These are phyloP conservation scores for Byssochlamys sp. DNA, from an alignment of 2,329 filamentous ascomycete genomes.

Conservation along the genomic window DNA sequence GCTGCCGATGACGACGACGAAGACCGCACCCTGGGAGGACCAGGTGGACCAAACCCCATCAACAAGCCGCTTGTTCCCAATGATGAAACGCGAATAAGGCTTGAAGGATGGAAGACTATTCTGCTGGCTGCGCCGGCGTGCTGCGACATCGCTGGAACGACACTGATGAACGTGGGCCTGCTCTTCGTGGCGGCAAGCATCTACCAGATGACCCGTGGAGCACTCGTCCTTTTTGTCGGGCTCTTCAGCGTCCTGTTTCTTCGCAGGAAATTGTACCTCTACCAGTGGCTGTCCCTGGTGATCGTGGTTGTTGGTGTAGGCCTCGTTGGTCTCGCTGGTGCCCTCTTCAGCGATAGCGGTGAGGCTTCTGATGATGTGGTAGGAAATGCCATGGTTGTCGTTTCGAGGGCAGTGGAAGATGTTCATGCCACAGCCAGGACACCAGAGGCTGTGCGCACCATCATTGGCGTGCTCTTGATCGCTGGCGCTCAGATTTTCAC, in stretches of 20 bases:
- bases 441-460: slow-evolving; percentile 55
- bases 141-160: slow-evolving; percentile 90
- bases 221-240: slow-evolving; percentile 88
- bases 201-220: slow-evolving; percentile 96
- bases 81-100: slow-evolving; percentile 48
- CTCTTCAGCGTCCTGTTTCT: slow-evolving; percentile 90
- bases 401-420: slow-evolving; percentile 35
- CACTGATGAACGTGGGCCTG: slow-evolving; percentile 91
- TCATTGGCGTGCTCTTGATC: slow-evolving; percentile 80
- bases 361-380: slow-evolving; percentile 27
- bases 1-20: slow-evolving; percentile 38
- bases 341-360: slow-evolving; percentile 60
- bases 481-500: slow-evolving; percentile 94
- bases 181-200: slow-evolving; percentile 91
- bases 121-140: slow-evolving; percentile 77
- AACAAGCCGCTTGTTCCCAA: slow-evolving; percentile 46
- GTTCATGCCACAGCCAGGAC: slow-evolving; percentile 34
- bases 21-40: slow-evolving; percentile 34
- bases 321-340: slow-evolving; percentile 79
- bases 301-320: slow-evolving; percentile 83
- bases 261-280: slow-evolving; percentile 65
- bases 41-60: slow-evolving; percentile 36
- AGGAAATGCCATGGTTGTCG: slow-evolving; percentile 16
- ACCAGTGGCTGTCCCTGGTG: slow-evolving; percentile 83
- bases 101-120: slow-evolving; percentile 61